Conservation (phyloP, 2,329 filamentous ascomycete species). For the Tolypocladium tundrense region DNA sequence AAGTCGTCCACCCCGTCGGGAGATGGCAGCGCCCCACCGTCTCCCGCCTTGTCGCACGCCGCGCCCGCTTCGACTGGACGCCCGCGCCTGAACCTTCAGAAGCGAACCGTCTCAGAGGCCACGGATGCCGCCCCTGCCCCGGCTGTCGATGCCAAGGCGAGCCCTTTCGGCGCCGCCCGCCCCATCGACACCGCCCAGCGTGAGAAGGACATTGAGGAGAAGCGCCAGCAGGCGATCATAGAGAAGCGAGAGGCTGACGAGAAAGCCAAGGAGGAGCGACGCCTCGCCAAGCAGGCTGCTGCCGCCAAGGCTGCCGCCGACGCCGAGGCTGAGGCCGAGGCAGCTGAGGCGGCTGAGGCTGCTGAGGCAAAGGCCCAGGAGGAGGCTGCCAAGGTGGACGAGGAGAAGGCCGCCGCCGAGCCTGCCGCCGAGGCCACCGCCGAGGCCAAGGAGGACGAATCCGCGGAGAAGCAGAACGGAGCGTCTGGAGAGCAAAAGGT, state of each 20-base stretch:
- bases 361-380: conserved; percentile 22
- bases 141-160: conserved; percentile 66
- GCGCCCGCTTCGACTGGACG: conserved; percentile 47
- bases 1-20: conserved; percentile 54
- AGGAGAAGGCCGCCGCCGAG: conserved; percentile 16
- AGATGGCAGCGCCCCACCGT: conserved; percentile 65
- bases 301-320: conserved; percentile 34
- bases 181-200: conserved; percentile 88
- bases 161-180: conserved; percentile 84
- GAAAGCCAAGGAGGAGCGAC: conserved; percentile 68
- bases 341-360: conserved; percentile 23
- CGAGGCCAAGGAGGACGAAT: conserved; percentile 18
- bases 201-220: conserved; percentile 86
- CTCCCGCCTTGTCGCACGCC: conserved; percentile 51
- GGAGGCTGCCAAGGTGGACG: conserved; percentile 19
- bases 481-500: conserved; percentile 38
- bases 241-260: conserved; percentile 84
- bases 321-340: conserved; percentile 31
- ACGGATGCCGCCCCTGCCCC: conserved; percentile 41
- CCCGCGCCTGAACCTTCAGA: conserved; percentile 78
- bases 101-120: conserved; percentile 79
- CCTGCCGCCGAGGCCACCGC: conserved; percentile 14
- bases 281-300: conserved; percentile 48
- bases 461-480: conserved; percentile 15
- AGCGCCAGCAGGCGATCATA: conserved; percentile 59